Conservation (phyloP, 2,329 filamentous ascomycete species). For the Cladosporium halotolerans region DNA sequence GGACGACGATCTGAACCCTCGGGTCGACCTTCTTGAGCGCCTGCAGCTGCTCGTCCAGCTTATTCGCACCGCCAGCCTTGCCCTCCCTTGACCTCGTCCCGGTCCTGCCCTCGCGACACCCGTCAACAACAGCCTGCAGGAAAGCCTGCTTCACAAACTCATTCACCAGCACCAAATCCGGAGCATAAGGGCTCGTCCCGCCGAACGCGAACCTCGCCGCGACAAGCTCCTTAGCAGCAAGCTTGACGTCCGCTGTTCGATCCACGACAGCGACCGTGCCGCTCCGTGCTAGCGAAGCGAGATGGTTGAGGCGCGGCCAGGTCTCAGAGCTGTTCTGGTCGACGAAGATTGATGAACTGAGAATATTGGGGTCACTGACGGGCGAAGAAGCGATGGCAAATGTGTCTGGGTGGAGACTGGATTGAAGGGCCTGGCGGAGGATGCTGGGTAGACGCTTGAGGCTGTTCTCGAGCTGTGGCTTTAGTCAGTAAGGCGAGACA, state of each 20-base stretch:
- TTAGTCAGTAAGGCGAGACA: not conserved
- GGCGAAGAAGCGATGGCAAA: slow-evolving; percentile 39
- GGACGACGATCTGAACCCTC: slow-evolving; percentile 16
- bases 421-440: slow-evolving; percentile 34
- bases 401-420: slow-evolving; percentile 43
- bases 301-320: slow-evolving; percentile 23
- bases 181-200: slow-evolving; percentile 54
- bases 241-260: slow-evolving; percentile 49
- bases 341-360: slow-evolving; percentile 27
- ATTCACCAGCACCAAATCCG: slow-evolving; percentile 59
- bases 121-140: slow-evolving; percentile 38
- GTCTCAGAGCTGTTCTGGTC: slow-evolving; percentile 27
- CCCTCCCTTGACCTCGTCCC: not conserved
- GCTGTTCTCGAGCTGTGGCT: slow-evolving; percentile 36
- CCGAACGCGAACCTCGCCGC: slow-evolving; percentile 50
- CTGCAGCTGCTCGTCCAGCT: not conserved
- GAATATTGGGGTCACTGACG: slow-evolving; percentile 23
- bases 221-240: slow-evolving; percentile 49
- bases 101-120: not conserved
- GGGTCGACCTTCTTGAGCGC: slow-evolving; percentile 11
- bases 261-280: slow-evolving; percentile 54
- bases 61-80: too few species aligned
- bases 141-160: slow-evolving; percentile 55
- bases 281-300: slow-evolving; percentile 30
- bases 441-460: slow-evolving; percentile 32